Evolutionary conservation across 2,329 filamentous ascomycete species (phyloP).

Genomic region (Paraphaeosphaeria minitans): DNA sequence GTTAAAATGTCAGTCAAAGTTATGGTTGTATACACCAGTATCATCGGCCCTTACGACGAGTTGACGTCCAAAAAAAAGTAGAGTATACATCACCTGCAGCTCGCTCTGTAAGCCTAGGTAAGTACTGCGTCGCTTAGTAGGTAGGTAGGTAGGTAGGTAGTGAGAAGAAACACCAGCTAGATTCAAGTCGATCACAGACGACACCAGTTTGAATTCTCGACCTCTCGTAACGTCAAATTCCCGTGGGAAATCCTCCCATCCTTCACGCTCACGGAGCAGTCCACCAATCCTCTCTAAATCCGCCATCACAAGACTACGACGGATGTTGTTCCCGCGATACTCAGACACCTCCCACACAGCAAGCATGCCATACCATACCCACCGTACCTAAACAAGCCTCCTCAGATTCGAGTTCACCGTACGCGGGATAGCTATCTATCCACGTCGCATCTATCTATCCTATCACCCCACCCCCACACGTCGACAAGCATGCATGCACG

Average conservation of each 20-base stretch:
- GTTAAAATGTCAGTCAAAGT: conserved; percentile 15
- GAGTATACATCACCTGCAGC: conserved; percentile 8
- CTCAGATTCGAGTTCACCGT: neutral
- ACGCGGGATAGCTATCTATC: neutral
- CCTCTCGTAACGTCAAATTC: too few relatives aligned
- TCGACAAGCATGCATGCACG: neutral
- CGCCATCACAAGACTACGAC: too few relatives aligned
- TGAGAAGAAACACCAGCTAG: too few relatives aligned
- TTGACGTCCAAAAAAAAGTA: conserved; percentile 7
- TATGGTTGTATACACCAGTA: conserved; percentile 24
- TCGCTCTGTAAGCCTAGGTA: conserved; percentile 4
- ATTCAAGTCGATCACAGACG: too few relatives aligned
- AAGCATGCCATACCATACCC: neutral
- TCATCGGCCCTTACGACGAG: neutral
- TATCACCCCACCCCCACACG: neutral
- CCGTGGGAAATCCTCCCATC: too few relatives aligned
- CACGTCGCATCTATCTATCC: neutral
- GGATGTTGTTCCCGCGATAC: too few relatives aligned
- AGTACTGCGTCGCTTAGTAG: too few relatives aligned
- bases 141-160: too few relatives aligned
- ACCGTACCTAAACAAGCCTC: neutral
- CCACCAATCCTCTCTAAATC: too few relatives aligned
- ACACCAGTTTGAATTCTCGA: too few relatives aligned
- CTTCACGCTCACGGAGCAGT: too few relatives aligned
- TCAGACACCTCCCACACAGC: neutral